Percentiles rank a stretch among this genome's conserved stretches.
These are phyloP conservation scores for Sporisorium graminicola DNA, from an alignment of 1,284 basidiomycete genomes.

Conservation along the genomic window DNA sequence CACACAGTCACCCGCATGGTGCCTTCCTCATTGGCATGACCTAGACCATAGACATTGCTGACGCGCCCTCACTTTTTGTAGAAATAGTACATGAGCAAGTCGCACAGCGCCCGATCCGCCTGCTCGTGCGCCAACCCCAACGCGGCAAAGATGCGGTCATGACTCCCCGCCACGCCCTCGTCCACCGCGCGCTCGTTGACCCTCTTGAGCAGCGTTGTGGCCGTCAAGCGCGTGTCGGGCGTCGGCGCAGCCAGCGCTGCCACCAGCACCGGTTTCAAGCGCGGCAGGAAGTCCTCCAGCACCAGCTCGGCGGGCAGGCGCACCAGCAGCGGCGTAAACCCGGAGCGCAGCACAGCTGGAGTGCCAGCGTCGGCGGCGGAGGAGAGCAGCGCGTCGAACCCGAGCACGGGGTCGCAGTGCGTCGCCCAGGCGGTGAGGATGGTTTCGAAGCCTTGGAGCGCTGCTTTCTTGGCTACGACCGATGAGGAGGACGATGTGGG, in stretches of 20 bases:
- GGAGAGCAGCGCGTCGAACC: slow-evolving; percentile 32
- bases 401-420: slow-evolving; percentile 48
- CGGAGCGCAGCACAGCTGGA: slow-evolving; percentile 4
- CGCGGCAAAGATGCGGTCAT: slow-evolving; percentile 29
- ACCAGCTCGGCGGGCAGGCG: slow-evolving; percentile 51
- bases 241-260: background rate
- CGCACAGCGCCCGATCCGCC: slow-evolving; percentile 26
- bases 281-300: slow-evolving; percentile 55
- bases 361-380: background rate
- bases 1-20: too few species aligned
- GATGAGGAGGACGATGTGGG: background rate
- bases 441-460: slow-evolving; percentile 30
- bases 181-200: slow-evolving; percentile 12
- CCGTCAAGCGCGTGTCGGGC: slow-evolving; percentile 13
- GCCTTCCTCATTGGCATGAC: too few species aligned
- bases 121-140: slow-evolving; percentile 22
- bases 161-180: slow-evolving; percentile 12
- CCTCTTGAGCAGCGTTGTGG: slow-evolving; percentile 29
- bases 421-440: slow-evolving; percentile 28
- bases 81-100: slow-evolving; percentile 56
- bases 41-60: too few species aligned
- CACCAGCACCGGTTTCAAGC: background rate
- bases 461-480: slow-evolving; percentile 33
- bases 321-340: slow-evolving; percentile 28
- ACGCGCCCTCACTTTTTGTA: slow-evolving; percentile 36